Evolutionary conservation across 2,329 filamentous ascomycete genomes (phyloP), one percentile per base, ranked within the genome.

Genomic region (Colletotrichum liriopes): DNA sequence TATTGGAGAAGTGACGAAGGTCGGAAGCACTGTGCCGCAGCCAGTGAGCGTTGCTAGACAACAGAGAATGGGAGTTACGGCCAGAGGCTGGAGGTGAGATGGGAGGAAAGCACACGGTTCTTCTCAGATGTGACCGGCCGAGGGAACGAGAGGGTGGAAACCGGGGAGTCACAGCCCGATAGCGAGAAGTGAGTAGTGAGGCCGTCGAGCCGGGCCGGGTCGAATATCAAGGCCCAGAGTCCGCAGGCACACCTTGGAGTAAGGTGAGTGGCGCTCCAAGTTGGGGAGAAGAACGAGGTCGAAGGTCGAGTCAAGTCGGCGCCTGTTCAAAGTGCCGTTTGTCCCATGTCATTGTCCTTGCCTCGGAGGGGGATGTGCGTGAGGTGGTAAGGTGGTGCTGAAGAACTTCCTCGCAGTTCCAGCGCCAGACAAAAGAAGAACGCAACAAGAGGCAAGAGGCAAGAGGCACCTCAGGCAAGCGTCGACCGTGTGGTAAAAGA

Each of bases 301-400:
- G 58, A 47, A 68, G n/a, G 43, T 56, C 65, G 65, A 72, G 66
- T 72, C 70, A 47, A 65, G 58, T 55, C 54, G 70, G 70, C 65
- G 47, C 60, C 55, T 43, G 39, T 35, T 72, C 66, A 72, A 47
- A 64, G 55, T 47, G 54, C 23, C 43, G 35, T 26, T 47, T 41
- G 45, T 52, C 32, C 65, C 70, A 69, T 70, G 26, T 37, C 65
- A 67, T 62, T 49, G 59, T 65, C 29, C 37, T 45, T 55, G 52
- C 59, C 59, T 72, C 35, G 51, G 51, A 35, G 45, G 45, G 65
- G 45, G 29, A 55, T 61, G 20, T 35, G 49, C 11, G 20, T 61
- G 54, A 56, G 32, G 60, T 9, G 49, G 18, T 52, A 29, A 49
- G 47, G 35, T 23, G 47, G 23, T 52, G n/a, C 18, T 52, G 35